Base-by-base conservation (phyloP, 805 yeast genomes). In the Candida morakotiae region DNA sequence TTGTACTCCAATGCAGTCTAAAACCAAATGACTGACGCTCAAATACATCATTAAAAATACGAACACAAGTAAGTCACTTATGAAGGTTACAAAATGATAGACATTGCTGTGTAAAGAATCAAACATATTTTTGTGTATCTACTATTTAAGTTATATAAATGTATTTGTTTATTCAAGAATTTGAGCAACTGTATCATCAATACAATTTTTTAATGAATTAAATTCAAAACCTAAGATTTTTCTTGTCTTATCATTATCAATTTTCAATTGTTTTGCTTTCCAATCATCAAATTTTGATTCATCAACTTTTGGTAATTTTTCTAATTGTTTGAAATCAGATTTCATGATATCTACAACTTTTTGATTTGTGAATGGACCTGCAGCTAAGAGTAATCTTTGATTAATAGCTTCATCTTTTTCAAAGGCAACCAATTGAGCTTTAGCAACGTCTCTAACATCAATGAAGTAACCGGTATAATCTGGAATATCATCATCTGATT, bases 401-500 rank as follows among this genome's bases (percentile, higher is more conserved):
- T 35, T 37, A 4, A 9, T n/a, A 11, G 44, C 41, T 27, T 41
- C 41, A 24, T 56, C 58, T 41, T 56, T 61, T 47, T 69, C 72
- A 39, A 75, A 62, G 3, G 82, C 80, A 15, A 52, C 45, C 10
- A 76, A 46, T 49, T 81, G 87, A 6, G 81, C 77, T 37, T 51
- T 52, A 4, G 85, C 83, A 30, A 75, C 82, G 49, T 81, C 86
- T 50, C 83, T 67, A 4, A 80, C 84, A 52, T 79, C 83, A 25
- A 74, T 63, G 31, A 51, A 65, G 10, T 46, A 50, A 28, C 47
- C 52, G 4, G 14, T 17, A 7, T 7, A 16, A 3, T 9, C 21
- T 2, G 44, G 53, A 45, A 55, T 31, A 37, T 55, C 58, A 41
- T 57, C 50, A 41, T 28, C 32, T 47, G 63, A 48, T 31, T 43